phyloP scores from a whole-genome alignment of 2,329 filamentous ascomycete species.

The Sclerotinia spermophila region DNA sequence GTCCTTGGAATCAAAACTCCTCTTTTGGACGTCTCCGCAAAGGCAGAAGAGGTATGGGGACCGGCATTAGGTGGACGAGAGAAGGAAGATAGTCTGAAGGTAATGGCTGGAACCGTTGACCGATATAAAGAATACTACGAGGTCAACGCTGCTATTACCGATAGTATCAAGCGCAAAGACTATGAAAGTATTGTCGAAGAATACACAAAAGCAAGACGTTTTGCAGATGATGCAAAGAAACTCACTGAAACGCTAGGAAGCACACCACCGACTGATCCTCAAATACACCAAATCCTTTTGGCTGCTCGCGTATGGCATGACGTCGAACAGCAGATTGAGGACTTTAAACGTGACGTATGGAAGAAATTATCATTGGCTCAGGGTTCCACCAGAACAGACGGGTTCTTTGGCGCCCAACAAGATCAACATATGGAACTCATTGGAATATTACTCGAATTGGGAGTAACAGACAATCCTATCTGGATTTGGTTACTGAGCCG shows the following conservation, averaged over 20 bases:
- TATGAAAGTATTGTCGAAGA: conserved; percentile 85
- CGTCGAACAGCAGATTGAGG: conserved; percentile 79
- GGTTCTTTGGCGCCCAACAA: conserved; percentile 46
- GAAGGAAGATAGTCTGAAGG: conserved; percentile 82
- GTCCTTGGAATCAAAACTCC: conserved; percentile 84
- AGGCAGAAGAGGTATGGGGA: conserved; percentile 96
- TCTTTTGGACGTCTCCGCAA: conserved; percentile 82
- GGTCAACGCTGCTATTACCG: conserved; percentile 70
- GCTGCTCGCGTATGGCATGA: conserved; percentile 95
- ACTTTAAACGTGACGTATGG: conserved; percentile 89
- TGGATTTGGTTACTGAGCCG: conserved; percentile 92
- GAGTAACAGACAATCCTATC: conserved; percentile 92
- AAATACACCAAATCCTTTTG: conserved; percentile 82
- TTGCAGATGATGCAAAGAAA: conserved; percentile 72
- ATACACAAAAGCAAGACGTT: conserved; percentile 76
- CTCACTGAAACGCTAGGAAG: conserved; percentile 57
- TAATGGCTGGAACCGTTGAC: conserved; percentile 70
- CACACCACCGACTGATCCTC: conserved; percentile 65
- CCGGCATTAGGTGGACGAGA: conserved; percentile 88
- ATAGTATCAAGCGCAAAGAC: conserved; percentile 86
- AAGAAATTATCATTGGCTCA: conserved; percentile 70
- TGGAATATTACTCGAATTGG: conserved; percentile 81
- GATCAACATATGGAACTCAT: conserved; percentile 92
- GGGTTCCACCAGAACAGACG: conserved; percentile 39
- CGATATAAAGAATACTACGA: conserved; percentile 80